A percentile compares a stretch with the other conserved stretches of the same genome.
These are phyloP conservation scores for Mortierella hygrophila DNA, from an alignment of 192 early-diverging fungal genomes.

Conservation along the genomic window DNA sequence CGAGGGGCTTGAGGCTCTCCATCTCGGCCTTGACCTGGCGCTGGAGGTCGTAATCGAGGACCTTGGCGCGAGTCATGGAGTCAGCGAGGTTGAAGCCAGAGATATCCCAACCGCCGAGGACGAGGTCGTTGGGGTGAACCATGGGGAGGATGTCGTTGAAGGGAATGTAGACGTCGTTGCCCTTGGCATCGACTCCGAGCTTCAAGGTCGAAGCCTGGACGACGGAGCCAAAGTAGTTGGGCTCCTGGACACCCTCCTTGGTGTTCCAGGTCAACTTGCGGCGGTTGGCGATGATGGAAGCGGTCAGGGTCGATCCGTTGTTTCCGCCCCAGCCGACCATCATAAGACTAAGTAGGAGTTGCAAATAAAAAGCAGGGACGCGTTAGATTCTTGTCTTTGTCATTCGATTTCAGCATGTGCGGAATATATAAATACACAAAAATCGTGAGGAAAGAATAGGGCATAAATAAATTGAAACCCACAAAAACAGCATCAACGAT, in stretches of 20 bases:
- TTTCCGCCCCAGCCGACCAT: slow-evolving; percentile 99
- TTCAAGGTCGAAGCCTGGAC: slow-evolving; percentile 97
- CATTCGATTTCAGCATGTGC: background rate
- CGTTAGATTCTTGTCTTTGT: background rate
- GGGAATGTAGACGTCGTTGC: slow-evolving; percentile 93
- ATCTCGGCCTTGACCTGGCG: slow-evolving; percentile 90
- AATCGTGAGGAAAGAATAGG: background rate
- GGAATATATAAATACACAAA: background rate
- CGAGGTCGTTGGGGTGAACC: slow-evolving; percentile 96
- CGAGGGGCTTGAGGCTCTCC: slow-evolving; percentile 85
- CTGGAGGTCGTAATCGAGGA: slow-evolving; percentile 97
- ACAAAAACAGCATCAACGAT: background rate
- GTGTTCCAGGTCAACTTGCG: slow-evolving; percentile 90
- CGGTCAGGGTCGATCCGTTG: slow-evolving; percentile 98
- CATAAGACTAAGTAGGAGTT: slow-evolving; percentile 81
- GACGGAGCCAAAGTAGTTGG: slow-evolving; percentile 99
- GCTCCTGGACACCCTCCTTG: slow-evolving; percentile 89
- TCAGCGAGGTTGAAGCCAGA: slow-evolving; percentile 86
- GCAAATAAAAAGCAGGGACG: background rate
- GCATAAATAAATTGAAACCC: background rate
- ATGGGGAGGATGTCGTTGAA: slow-evolving; percentile 95
- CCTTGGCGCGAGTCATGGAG: slow-evolving; percentile 95
- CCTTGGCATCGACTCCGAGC: slow-evolving; percentile 88
- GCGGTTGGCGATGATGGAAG: slow-evolving; percentile 96
- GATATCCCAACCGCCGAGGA: slow-evolving; percentile 99